A percentile compares a stretch with the other conserved stretches of the same genome.
Conservation (phyloP, 2,329 filamentous ascomycete species). For the Domatiomyces globalis region DNA sequence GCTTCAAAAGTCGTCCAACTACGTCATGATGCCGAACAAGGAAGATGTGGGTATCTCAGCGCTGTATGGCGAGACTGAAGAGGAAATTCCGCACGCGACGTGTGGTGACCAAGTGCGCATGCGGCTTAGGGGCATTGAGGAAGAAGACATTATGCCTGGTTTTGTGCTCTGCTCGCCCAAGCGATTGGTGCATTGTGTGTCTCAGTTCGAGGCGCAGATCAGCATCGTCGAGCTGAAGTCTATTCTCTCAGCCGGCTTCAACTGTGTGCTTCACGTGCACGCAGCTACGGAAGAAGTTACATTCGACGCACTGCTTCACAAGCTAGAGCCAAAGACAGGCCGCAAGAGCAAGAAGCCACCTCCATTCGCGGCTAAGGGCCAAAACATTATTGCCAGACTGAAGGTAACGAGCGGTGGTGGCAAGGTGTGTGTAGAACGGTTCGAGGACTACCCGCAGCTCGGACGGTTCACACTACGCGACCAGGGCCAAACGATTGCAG, state of each 20-base stretch:
- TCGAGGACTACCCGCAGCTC: conserved; percentile 91
- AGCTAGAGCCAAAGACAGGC: conserved; percentile 84
- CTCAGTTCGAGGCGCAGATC: conserved; percentile 88
- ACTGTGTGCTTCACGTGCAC: conserved; percentile 95
- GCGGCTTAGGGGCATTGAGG: conserved; percentile 84
- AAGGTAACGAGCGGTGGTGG: conserved; percentile 75
- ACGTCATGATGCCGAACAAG: conserved; percentile 93
- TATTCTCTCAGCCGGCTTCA: conserved; percentile 88
- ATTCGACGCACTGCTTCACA: conserved; percentile 75
- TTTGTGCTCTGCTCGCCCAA: conserved; percentile 95
- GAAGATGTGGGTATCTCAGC: conserved; percentile 67
- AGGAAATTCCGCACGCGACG: conserved; percentile 66
- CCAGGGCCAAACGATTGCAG: conserved; percentile 97
- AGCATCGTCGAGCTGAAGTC: conserved; percentile 86
- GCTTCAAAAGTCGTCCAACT: conserved; percentile 71
- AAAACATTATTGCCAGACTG: conserved; percentile 82
- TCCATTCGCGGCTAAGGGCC: conserved; percentile 66
- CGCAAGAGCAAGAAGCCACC: conserved; percentile 88
- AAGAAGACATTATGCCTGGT: conserved; percentile 89
- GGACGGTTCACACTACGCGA: conserved; percentile 82
- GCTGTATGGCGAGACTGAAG: conserved; percentile 89
- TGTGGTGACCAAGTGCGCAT: conserved; percentile 92
- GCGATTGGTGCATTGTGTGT: conserved; percentile 80
- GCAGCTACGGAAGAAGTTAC: conserved; percentile 96
- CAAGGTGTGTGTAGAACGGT: conserved; percentile 80